phyloP scores from a whole-genome alignment of 345 rosid genomes.

The Pistacia atlantica region DNA sequence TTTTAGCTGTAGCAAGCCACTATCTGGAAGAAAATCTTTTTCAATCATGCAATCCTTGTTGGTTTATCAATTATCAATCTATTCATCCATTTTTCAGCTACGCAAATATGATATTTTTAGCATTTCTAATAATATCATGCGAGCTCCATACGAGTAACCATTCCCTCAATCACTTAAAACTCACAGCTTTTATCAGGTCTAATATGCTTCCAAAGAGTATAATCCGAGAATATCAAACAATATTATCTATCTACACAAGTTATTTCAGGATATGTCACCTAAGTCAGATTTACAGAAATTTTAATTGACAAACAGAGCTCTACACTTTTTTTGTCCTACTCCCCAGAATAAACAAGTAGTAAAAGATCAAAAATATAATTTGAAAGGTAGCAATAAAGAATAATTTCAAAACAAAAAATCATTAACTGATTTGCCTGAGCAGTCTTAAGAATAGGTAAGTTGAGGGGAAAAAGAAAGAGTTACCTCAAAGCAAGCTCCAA shows the following conservation, averaged over 20 bases:
- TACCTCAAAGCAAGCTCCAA: background rate
- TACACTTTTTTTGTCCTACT: background rate
- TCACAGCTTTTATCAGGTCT: no score
- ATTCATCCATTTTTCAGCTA: no score
- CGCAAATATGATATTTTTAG: no score
- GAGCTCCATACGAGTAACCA: no score
- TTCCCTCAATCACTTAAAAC: no score
- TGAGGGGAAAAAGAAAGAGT: background rate
- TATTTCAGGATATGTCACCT: background rate
- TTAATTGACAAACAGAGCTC: background rate
- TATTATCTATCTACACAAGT: no score
- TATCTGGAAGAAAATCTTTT: no score
- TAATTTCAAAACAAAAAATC: background rate
- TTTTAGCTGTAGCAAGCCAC: no score
- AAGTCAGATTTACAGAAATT: background rate
- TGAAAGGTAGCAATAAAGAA: slow-evolving; percentile 7
- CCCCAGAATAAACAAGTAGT: no score
- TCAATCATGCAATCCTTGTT: no score
- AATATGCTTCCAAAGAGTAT: background rate
- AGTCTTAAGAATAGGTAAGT: background rate
- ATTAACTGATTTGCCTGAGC: background rate
- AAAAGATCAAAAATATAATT: background rate
- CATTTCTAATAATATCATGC: no score
- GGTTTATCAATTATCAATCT: no score
- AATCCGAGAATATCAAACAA: background rate